Evolutionary conservation across 192 early-diverging fungal genomes (phyloP), one percentile per base, ranked within the genome.

Genomic region (Phycomyces blakesleeanus): DNA sequence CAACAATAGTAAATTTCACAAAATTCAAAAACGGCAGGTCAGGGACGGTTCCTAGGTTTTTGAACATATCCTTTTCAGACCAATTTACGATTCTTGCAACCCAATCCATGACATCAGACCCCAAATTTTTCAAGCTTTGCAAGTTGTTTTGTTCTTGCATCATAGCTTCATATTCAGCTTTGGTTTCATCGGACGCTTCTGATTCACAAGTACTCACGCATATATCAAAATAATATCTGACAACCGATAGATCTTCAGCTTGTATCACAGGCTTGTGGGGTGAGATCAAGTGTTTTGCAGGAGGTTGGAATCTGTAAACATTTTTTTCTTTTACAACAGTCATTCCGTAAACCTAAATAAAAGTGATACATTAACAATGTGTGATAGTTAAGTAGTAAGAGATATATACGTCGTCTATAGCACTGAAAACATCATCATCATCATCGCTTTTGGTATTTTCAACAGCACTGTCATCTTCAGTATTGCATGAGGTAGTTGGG

Each of bases 271-370:
- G 55, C 38, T 57, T 57, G n/a, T 57, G 34, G 0, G 55, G 55
- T 5, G 55, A 57, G 18, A 57, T 2, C 9, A 57, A 11, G 20
- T 57, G 27, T 12, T 41, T 34, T 14, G 27, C 27, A 15, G 55
- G 55, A 15, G n/a, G 20, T 18, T 57, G 55, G 37, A 57, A 18
- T 2, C n/a, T 37, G 16, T 57, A 57, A 20, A 57, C 5, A 21
- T 57, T 57, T 39, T 39, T 29, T 37, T 57, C 55, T 57, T 57
- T 57, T n/a, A 57, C 15, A 39, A 57, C 53, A 11, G 51, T 53
- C 12, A 53, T 21, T 12, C 24, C 24, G 21, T 12, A 25, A 25
- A 20, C 10, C 51, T 53, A 21, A 53, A 53, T 25, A 25, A 53
- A 53, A 53, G 29, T 53, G 21, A 25, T n/a, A n/a, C n/a, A 25